Evolutionary conservation across 495 filamentous ascomycete species (phyloP).

Genomic region (Lepidopterella palustris): DNA sequence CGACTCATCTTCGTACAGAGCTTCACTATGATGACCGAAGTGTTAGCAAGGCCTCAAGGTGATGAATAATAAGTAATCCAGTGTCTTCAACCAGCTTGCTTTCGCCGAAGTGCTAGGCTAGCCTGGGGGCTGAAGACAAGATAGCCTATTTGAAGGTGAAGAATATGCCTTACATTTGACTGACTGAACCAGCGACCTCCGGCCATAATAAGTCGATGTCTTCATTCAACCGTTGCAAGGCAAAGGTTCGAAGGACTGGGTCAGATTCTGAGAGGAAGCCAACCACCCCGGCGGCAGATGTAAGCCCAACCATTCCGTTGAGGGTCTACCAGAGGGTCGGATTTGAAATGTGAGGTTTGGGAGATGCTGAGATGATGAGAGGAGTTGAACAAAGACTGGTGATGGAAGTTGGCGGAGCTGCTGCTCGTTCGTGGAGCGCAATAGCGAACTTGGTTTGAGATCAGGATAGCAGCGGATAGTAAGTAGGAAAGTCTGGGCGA

Average conservation of each 20-base stretch:
- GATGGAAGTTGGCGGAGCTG: constrained; percentile 27
- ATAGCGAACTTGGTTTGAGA: constrained; percentile 12
- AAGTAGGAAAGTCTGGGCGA: not conserved
- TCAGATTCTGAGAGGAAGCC: constrained; percentile 95
- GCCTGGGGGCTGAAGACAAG: no score
- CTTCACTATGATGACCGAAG: constrained; percentile 60
- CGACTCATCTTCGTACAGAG: constrained; percentile 89
- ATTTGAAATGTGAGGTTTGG: no score
- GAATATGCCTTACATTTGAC: constrained; percentile 85
- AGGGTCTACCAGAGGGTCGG: no score
- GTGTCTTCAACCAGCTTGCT: not conserved
- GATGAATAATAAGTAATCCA: not conserved
- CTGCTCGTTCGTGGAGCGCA: constrained; percentile 15
- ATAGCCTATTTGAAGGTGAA: no score
- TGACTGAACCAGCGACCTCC: constrained; percentile 85
- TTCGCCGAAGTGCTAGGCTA: not conserved
- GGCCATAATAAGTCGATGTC: constrained; percentile 96
- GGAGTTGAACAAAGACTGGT: constrained; percentile 7
- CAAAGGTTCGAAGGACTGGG: constrained; percentile 84
- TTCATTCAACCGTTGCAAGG: constrained; percentile 86
- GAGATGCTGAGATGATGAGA: constrained; percentile 5
- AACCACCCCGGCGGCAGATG: constrained; percentile 88
- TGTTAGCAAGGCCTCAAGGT: not conserved
- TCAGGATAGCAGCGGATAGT: constrained; percentile 10
- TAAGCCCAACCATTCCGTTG: constrained; percentile 74